Evolutionary conservation across 2,329 filamentous ascomycete species (phyloP).

Genomic region (Rutstroemia sp.): DNA sequence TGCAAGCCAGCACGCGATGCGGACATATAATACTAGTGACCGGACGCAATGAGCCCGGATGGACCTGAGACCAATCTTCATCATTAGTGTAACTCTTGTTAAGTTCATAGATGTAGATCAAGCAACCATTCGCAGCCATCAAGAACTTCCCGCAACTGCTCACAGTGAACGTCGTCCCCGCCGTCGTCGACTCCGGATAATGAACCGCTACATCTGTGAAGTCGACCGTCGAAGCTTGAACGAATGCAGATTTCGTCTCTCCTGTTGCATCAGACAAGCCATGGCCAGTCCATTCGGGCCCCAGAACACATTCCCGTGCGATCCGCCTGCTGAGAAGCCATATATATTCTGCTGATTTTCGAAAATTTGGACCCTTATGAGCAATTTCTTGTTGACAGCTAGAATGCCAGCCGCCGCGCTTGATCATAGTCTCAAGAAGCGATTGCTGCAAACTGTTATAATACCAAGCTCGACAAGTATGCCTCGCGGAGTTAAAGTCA

Average conservation of each 20-base stretch:
- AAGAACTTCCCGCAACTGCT: conserved; percentile 53
- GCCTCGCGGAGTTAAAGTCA: conserved; percentile 52
- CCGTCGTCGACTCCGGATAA: conserved; percentile 16
- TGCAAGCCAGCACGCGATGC: conserved; percentile 47
- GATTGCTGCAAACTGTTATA: conserved; percentile 43
- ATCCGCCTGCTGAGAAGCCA: conserved; percentile 36
- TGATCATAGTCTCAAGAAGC: conserved; percentile 46
- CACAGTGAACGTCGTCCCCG: conserved; percentile 29
- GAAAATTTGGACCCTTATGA: conserved; percentile 5
- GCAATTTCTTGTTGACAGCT: conserved; percentile 24
- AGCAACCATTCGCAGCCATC: conserved; percentile 44
- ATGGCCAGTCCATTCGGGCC: conserved; percentile 25
- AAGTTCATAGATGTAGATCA: conserved; percentile 48
- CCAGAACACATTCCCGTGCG: conserved; percentile 34
- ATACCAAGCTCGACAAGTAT: conserved; percentile 54
- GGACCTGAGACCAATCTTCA: not conserved
- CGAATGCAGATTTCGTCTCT: conserved; percentile 25
- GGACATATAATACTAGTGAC: conserved; percentile 50
- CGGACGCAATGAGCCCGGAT: conserved; percentile 33
- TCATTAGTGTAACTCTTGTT: conserved; percentile 17
- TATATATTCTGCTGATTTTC: conserved; percentile 18
- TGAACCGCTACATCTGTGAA: conserved; percentile 31
- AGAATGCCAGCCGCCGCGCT: conserved; percentile 47
- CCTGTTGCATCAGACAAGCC: conserved; percentile 15
- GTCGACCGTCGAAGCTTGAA: conserved; percentile 30